These are phyloP conservation scores for Chlorella ohadii DNA, from an alignment of 139 green algal genomes.

Conservation along the genomic window DNA sequence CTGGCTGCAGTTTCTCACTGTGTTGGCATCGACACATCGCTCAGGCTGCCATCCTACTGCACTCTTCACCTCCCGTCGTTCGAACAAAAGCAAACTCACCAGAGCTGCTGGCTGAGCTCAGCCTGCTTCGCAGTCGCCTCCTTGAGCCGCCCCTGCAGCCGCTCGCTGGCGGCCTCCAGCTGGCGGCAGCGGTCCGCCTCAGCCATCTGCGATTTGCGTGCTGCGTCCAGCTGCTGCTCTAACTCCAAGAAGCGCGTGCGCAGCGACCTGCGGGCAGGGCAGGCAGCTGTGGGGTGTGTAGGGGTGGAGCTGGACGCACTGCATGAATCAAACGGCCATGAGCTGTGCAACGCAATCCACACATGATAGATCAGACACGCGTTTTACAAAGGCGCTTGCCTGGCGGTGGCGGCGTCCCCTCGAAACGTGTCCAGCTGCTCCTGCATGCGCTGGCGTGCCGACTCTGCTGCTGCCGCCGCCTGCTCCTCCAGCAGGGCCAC, in stretches of 20 bases:
- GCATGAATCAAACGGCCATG: too few relatives aligned
- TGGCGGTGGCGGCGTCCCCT: background rate
- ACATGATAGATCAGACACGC: too few relatives aligned
- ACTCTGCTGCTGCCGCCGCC: background rate
- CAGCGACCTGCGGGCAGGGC: background rate
- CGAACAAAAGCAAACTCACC: background rate
- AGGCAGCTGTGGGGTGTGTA: too few relatives aligned
- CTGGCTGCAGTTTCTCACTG: too few relatives aligned
- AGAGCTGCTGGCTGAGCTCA: constrained; percentile 12
- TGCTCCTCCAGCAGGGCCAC: constrained; percentile 27
- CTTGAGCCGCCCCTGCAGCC: background rate
- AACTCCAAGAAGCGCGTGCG: background rate
- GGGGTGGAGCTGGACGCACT: too few relatives aligned
- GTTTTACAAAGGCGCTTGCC: too few relatives aligned
- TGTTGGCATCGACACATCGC: too few relatives aligned
- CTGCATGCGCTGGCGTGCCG: constrained; percentile 14
- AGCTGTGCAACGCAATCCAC: too few relatives aligned
- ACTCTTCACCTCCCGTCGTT: background rate
- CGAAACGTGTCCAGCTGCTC: constrained; percentile 15
- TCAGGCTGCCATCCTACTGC: background rate
- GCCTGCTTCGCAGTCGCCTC: constrained; percentile 5
- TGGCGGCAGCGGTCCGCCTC: background rate
- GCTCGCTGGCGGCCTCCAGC: background rate
- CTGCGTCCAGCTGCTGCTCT: background rate
- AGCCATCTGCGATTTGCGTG: background rate